phyloP scores from a whole-genome alignment of 140 eudicot genomes.

The Ambrosia hybrid region DNA sequence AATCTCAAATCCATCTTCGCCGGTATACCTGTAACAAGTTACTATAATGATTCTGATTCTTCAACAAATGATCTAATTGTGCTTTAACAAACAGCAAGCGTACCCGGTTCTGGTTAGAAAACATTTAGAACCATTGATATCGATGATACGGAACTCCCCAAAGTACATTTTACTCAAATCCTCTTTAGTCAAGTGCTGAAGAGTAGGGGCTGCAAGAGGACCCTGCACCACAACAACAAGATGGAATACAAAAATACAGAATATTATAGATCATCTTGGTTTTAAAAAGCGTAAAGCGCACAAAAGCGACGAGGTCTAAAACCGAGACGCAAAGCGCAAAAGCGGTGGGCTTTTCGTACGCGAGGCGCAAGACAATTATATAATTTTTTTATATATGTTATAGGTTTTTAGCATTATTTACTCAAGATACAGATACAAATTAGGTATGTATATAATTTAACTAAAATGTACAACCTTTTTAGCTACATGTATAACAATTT shows the following conservation, averaged over 20 bases:
- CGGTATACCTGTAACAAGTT: slow-evolving; percentile 63
- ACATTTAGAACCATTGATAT: slow-evolving; percentile 77
- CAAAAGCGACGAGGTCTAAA: too few relatives aligned
- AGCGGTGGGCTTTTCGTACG: too few relatives aligned
- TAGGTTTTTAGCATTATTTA: too few relatives aligned
- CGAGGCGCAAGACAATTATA: too few relatives aligned
- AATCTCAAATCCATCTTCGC: slow-evolving; percentile 97
- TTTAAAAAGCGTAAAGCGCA: too few relatives aligned
- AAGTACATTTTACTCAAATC: slow-evolving; percentile 95
- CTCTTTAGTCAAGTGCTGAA: slow-evolving; percentile 80
- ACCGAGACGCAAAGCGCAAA: too few relatives aligned
- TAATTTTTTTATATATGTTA: too few relatives aligned
- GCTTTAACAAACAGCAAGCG: neutral
- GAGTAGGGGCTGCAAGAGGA: slow-evolving; percentile 95
- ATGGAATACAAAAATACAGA: neutral
- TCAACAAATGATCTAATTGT: neutral
- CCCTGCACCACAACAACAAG: slow-evolving; percentile 62
- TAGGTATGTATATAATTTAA: too few relatives aligned
- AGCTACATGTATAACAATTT: too few relatives aligned
- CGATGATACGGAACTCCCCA: slow-evolving; percentile 74
- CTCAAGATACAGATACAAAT: too few relatives aligned
- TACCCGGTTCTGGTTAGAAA: slow-evolving; percentile 98
- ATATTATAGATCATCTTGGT: neutral
- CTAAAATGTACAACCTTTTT: too few relatives aligned
- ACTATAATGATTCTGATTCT: neutral